Conservation (phyloP, 1,139 yeast genomes). For the Yamadazyma sp. region DNA sequence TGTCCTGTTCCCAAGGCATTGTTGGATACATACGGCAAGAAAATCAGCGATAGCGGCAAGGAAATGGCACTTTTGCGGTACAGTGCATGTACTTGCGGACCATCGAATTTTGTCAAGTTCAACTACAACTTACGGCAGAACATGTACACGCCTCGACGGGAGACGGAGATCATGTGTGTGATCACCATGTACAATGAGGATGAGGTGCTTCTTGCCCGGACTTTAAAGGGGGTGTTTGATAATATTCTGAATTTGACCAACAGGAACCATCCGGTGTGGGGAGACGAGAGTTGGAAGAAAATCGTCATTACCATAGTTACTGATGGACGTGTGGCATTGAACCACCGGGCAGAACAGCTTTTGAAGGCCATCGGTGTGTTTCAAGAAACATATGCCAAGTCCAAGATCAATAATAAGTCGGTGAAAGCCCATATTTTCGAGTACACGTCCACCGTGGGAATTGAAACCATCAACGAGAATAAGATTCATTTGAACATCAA, state of each 20-base stretch:
- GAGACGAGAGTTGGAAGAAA: slow-evolving; percentile 78
- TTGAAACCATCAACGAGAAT: slow-evolving; percentile 56
- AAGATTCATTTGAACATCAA: slow-evolving; percentile 56
- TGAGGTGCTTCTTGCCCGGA: slow-evolving; percentile 68
- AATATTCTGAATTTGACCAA: slow-evolving; percentile 65
- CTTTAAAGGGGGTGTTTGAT: slow-evolving; percentile 74
- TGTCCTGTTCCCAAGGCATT: slow-evolving; percentile 72
- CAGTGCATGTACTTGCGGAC: slow-evolving; percentile 81
- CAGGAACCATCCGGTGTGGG: slow-evolving; percentile 68
- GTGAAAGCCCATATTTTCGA: slow-evolving; percentile 78
- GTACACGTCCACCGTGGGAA: slow-evolving; percentile 77
- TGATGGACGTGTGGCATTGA: slow-evolving; percentile 72
- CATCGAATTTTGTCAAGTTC: slow-evolving; percentile 56
- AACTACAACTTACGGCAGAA: slow-evolving; percentile 68
- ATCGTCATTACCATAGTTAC: slow-evolving; percentile 72
- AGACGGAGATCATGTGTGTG: slow-evolving; percentile 72
- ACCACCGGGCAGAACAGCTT: slow-evolving; percentile 62
- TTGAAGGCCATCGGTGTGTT: slow-evolving; percentile 73
- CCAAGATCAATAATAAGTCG: slow-evolving; percentile 65
- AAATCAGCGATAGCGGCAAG: slow-evolving; percentile 47
- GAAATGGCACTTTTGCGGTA: slow-evolving; percentile 79
- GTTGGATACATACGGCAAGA: slow-evolving; percentile 52
- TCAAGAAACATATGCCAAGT: slow-evolving; percentile 83
- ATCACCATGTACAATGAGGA: slow-evolving; percentile 83
- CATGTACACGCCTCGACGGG: slow-evolving; percentile 63